phyloP scores from a whole-genome alignment of 2,329 filamentous ascomycete genomes.

The Hypoxylon sp. region DNA sequence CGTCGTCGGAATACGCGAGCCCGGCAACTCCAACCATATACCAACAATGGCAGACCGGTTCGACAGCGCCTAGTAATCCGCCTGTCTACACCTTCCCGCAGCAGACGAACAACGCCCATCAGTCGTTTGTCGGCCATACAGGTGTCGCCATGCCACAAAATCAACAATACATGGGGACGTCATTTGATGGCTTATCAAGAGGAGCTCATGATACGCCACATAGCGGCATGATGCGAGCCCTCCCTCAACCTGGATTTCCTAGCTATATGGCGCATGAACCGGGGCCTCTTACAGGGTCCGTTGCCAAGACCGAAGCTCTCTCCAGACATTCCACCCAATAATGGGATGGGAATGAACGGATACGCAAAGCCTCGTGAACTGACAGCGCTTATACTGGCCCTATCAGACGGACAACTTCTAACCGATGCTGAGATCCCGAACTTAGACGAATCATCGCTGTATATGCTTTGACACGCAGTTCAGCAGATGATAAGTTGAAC shows the following conservation, averaged over 20 bases:
- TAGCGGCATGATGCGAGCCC: constrained; percentile 46
- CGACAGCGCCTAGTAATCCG: constrained; percentile 57
- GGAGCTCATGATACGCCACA: constrained; percentile 47
- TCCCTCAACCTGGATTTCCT: constrained; percentile 37
- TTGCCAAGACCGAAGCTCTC: constrained; percentile 36
- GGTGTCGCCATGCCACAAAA: constrained; percentile 47
- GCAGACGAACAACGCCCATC: constrained; percentile 53
- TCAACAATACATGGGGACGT: constrained; percentile 47
- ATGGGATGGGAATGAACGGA: neutral
- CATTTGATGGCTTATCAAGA: constrained; percentile 52
- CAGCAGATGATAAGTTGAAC: constrained; percentile 4
- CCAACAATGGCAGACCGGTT: constrained; percentile 60
- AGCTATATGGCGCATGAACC: constrained; percentile 41
- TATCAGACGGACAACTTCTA: neutral
- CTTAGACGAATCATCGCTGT: neutral
- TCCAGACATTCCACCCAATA: constrained; percentile 39
- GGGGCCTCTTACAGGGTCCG: constrained; percentile 27
- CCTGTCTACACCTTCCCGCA: constrained; percentile 62
- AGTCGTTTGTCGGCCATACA: constrained; percentile 50
- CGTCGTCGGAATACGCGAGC: constrained; percentile 61
- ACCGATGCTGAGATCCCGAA: neutral
- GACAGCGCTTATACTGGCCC: neutral
- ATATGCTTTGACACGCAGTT: constrained; percentile 8
- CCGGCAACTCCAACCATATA: constrained; percentile 58
- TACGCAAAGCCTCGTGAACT: constrained; percentile 1